Evolutionary conservation across 371 early-diverging fungal genomes (phyloP), one percentile per base, ranked within the genome.

Genomic region (Saksenaea oblongispora): DNA sequence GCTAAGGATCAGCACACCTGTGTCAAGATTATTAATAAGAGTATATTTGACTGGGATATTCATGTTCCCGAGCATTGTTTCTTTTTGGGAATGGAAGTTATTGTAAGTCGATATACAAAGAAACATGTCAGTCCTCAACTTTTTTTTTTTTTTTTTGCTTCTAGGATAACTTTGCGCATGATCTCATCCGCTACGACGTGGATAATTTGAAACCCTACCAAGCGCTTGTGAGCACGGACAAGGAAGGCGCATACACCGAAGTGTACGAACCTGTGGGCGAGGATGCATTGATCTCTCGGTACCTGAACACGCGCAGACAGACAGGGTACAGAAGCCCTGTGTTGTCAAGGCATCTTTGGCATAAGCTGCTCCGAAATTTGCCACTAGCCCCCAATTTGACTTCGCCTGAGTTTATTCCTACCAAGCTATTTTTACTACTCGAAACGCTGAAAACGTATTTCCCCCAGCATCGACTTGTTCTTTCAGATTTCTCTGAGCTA

Each of bases 161-260:
- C 22, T 59, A 91, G 87, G 97, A 98, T 75, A 97, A 97, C 67
- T 94, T 98, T 74, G 87, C 98, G 1, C 98, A 97, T 67, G 98
- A 98, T 71, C 69, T 96, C 51, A 87, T 98, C 34, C 89, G 97
- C 8, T 95, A 95, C 64, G 92, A 95, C 59, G 68, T 77, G 18
- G 80, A 80, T 0, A 89, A 87, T 0, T 83, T 85, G 24, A 85
- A 84, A 54, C 92, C 97, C 1, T 74, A 83, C 22, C 95, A 96
- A 73, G 95, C 89, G 5, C 56, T 95, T 26, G 96, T 96, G 18
- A 81, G 90, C 26, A 87, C 87, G 26, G 91, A 94, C 64, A 86
- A 88, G 10, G 86, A 93, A 35, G 90, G 93, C 42, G 91, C 94
- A 54, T 94, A 91, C 59, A 84, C 86, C 24, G 96, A 97, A 79